Base-by-base conservation (phyloP, 2,329 filamentous ascomycete species). In the Curvularia hawaiiensis region DNA sequence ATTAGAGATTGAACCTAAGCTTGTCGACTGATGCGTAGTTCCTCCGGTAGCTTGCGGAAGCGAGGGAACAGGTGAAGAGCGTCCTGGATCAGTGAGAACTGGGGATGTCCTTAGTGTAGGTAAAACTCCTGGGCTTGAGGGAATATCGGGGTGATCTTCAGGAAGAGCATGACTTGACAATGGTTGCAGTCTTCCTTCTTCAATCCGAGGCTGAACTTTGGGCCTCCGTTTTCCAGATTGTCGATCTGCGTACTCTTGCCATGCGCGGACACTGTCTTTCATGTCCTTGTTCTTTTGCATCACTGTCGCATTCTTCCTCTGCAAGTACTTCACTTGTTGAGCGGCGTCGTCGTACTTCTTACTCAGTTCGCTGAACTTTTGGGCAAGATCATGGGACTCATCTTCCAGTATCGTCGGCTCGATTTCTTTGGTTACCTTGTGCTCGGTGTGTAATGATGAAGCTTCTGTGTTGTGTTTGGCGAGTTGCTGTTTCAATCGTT, bases 261-360 rank as follows among this genome's bases (percentile, higher is more conserved):
- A 78, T 28, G 70, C 70, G 41, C 67, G 72, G 8, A 76, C 74
- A 33, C 61, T 75, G 14, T 76, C 68, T 52, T 79, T 80, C 67
- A 78, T 77, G 3, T 76, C 69, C 44, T 66, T 71, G 51, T 77
- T 75, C 52, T 75, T 73, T 44, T 70, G 61, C 70, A 69, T 76
- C 45, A 72, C 75, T 39, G 53, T 59, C 2, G 52, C 60, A 38
- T 74, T 75, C 59, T 75, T 75, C 52, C 64, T 71, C 40, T 75
- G 67, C 9, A 71, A 57, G 46, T 76, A 76, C 54, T 66, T 73
- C 3, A 70, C 56, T 48, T 66, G 67, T 22, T 73, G 67, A 22
- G 57, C 58, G 2, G 62, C 60, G 43, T 73, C 65, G 24, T 68
- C 67, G 30, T 72, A 70, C 49, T 64, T 66, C 54, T 71, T 72